Evolutionary conservation across 352 stramenopile genomes (phyloP).

Genomic region (Globisporangium megalacanthum): DNA sequence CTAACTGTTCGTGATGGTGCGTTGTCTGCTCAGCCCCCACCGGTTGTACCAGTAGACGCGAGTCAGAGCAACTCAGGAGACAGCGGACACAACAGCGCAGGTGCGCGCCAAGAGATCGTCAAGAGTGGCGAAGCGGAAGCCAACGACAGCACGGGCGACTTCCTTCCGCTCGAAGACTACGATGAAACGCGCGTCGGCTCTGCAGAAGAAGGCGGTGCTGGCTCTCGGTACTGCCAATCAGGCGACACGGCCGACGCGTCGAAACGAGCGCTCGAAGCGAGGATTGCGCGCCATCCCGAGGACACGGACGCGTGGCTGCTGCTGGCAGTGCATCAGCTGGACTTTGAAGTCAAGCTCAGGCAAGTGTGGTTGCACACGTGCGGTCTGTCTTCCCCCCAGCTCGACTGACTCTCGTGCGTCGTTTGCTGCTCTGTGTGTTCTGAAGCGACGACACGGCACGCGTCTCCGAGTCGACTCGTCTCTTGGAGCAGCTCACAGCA

Average conservation of each 20-base stretch:
- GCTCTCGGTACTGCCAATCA: conserved; percentile 30
- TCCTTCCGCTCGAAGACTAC: conserved; percentile 9
- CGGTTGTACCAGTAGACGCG: not conserved
- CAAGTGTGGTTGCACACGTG: conserved; percentile 11
- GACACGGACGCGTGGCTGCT: conserved; percentile 40
- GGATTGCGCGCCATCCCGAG: conserved; percentile 20
- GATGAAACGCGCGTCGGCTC: conserved; percentile 2
- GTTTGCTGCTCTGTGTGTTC: not conserved
- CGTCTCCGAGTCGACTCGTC: conserved; percentile 9
- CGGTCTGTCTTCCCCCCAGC: not conserved
- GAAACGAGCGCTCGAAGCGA: conserved; percentile 21
- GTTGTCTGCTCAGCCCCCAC: not conserved
- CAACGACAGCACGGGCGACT: conserved; percentile 5
- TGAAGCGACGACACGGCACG: conserved; percentile 21
- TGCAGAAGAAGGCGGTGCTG: not conserved
- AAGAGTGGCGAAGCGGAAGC: not conserved
- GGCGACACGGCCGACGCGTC: conserved; percentile 11
- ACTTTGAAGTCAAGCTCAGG: conserved; percentile 34
- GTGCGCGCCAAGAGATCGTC: not conserved
- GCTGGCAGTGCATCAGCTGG: conserved; percentile 43
- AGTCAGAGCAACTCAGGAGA: not conserved
- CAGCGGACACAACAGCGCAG: not conserved
- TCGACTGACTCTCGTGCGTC: not conserved
- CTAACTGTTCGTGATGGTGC: not conserved
- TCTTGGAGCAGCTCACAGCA: conserved; percentile 15